These are phyloP conservation scores for Epichloe hybrida DNA, from an alignment of 2,329 filamentous ascomycete species.

Conservation along the genomic window DNA sequence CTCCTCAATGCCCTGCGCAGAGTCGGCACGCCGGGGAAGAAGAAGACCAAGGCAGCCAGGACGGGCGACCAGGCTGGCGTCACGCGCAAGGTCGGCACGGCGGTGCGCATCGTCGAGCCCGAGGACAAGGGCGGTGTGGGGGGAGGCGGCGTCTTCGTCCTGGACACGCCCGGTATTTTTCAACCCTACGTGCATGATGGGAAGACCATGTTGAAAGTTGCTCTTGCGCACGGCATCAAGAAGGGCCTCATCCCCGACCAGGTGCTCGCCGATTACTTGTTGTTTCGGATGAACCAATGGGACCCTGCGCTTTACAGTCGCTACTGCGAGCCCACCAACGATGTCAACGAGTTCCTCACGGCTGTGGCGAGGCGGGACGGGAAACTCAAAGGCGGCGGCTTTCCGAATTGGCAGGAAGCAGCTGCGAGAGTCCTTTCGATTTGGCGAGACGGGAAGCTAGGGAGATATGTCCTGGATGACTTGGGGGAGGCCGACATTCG, in stretches of 20 bases:
- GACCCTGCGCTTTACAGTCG: conserved; percentile 47
- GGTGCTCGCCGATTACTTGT: conserved; percentile 77
- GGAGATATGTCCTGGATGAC: conserved; percentile 67
- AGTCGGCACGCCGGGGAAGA: conserved; percentile 37
- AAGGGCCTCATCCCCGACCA: conserved; percentile 69
- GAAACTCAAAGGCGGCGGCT: conserved; percentile 58
- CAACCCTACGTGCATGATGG: conserved; percentile 78
- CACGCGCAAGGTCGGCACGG: conserved; percentile 69
- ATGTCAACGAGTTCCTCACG: conserved; percentile 59
- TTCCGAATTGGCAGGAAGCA: conserved; percentile 55
- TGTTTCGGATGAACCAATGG: conserved; percentile 66
- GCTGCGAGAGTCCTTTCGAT: conserved; percentile 70
- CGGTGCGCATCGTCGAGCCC: conserved; percentile 57
- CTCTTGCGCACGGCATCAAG: conserved; percentile 80
- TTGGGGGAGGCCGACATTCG: conserved; percentile 46
- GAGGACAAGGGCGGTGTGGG: conserved; percentile 30
- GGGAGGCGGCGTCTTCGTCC: conserved; percentile 59
- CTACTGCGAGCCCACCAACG: conserved; percentile 66
- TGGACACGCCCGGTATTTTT: conserved; percentile 93
- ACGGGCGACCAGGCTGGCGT: conserved; percentile 84
- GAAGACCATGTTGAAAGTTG: conserved; percentile 89
- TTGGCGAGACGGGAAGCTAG: conserved; percentile 67
- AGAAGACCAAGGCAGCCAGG: conserved; percentile 50
- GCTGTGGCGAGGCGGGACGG: conserved; percentile 63
- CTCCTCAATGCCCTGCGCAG: conserved; percentile 77